These are phyloP conservation scores for Tephrocybe sp. DNA, from an alignment of 768 basidiomycete species.

Conservation along the genomic window DNA sequence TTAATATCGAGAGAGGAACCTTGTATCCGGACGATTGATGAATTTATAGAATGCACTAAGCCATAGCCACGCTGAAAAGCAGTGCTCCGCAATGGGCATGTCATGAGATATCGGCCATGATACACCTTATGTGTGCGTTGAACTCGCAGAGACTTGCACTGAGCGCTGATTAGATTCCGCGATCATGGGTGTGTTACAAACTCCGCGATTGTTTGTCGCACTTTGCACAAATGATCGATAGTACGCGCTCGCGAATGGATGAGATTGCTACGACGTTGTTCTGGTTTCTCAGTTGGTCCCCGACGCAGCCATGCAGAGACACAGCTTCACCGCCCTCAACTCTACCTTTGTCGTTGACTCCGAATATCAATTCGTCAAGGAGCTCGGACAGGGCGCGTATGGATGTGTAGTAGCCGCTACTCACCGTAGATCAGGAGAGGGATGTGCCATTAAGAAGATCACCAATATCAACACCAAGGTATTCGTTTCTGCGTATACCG, in stretches of 20 bases:
- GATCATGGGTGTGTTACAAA: background rate
- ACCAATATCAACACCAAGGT: slow-evolving; percentile 92
- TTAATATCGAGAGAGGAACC: background rate
- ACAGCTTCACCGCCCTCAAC: slow-evolving; percentile 80
- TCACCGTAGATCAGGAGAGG: slow-evolving; percentile 81
- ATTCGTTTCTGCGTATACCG: background rate
- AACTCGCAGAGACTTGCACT: no score
- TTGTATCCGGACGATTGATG: background rate
- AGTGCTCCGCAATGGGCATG: background rate
- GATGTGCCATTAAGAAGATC: slow-evolving; percentile 96
- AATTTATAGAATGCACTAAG: background rate
- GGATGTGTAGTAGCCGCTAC: slow-evolving; percentile 88
- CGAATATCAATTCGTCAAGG: slow-evolving; percentile 93
- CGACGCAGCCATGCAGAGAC: slow-evolving; percentile 55
- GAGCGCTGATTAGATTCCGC: background rate
- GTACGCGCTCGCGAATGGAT: slow-evolving; percentile 9
- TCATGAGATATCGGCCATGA: slow-evolving; percentile 2
- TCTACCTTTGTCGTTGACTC: slow-evolving; percentile 87
- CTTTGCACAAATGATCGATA: slow-evolving; percentile 17
- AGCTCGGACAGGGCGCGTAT: slow-evolving; percentile 95
- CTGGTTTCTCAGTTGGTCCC: slow-evolving; percentile 3
- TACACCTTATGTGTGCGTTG: no score
- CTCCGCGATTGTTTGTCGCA: slow-evolving; percentile 17
- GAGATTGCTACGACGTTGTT: no score
- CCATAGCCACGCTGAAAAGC: background rate